Percentiles rank a stretch among this genome's conserved stretches.
phyloP scores from a whole-genome alignment of 495 filamentous ascomycete genomes.

The Bathelium albidoporum region DNA sequence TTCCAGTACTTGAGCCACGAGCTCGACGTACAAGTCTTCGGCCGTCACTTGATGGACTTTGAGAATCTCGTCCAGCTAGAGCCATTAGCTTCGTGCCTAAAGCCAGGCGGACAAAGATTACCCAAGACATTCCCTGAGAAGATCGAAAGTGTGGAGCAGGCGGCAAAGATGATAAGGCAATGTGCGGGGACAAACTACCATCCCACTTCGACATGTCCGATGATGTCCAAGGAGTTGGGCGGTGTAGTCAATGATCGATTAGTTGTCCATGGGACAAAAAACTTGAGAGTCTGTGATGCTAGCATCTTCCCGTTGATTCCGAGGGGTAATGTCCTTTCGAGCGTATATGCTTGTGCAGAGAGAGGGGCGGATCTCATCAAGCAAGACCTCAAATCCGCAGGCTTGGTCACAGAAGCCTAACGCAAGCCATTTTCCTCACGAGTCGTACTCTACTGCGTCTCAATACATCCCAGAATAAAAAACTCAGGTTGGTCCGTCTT shows the following conservation, averaged over 20 bases:
- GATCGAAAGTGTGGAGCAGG: neutral
- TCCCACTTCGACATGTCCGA: constrained; percentile 13
- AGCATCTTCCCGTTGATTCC: constrained; percentile 19
- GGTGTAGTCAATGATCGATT: constrained; percentile 3
- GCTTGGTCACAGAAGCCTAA: neutral
- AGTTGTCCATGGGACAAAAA: constrained; percentile 21
- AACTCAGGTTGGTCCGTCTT: no score
- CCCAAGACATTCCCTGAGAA: constrained; percentile 4
- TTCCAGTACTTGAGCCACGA: constrained; percentile 14
- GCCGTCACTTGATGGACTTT: constrained; percentile 10
- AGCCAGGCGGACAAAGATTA: constrained; percentile 5
- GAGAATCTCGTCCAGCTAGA: constrained; percentile 7
- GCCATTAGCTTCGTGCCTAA: constrained; percentile 10
- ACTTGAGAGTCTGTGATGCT: constrained; percentile 25
- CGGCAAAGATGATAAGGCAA: constrained; percentile 3
- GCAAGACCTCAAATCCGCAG: constrained; percentile 1
- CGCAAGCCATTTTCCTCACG: neutral
- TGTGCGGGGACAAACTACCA: constrained; percentile 10
- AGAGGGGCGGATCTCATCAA: constrained; percentile 1
- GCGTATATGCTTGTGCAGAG: constrained; percentile 17
- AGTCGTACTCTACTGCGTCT: neutral
- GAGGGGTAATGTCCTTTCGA: constrained; percentile 11
- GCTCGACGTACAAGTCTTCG: constrained; percentile 13
- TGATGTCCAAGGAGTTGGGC: constrained; percentile 6
- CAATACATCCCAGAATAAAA: neutral